phyloP scores from a whole-genome alignment of 1,284 basidiomycete species.

The Moesziomyces sp. region DNA sequence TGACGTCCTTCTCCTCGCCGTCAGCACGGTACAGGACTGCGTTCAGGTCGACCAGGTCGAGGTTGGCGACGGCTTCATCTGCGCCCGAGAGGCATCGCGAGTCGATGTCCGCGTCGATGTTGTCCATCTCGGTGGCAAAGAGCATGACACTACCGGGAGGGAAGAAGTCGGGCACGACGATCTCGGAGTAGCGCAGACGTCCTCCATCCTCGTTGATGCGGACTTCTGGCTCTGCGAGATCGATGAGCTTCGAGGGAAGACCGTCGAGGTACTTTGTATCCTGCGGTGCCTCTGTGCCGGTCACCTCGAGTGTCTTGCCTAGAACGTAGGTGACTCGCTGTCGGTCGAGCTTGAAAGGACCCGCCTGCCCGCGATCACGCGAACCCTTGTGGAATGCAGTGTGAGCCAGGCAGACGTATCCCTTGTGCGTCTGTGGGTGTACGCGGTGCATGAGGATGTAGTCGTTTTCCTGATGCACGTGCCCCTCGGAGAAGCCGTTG shows the following conservation, averaged over 20 bases:
- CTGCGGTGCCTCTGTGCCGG: conserved; percentile 14
- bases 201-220: conserved; percentile 33
- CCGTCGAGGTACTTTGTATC: conserved; percentile 51
- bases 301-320: conserved; percentile 57
- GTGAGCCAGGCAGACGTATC: conserved; percentile 57
- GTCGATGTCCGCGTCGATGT: conserved; percentile 52
- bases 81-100: conserved; percentile 50
- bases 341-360: conserved; percentile 55
- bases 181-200: conserved; percentile 47
- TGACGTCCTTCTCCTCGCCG: conserved; percentile 62
- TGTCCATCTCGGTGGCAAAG: conserved; percentile 57
- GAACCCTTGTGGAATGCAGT: conserved; percentile 57
- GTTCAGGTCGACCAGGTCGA: conserved; percentile 60
- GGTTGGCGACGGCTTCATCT: conserved; percentile 50
- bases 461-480: conserved; percentile 61
- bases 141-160: conserved; percentile 63
- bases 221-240: conserved; percentile 50
- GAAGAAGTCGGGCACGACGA: conserved; percentile 59
- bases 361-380: conserved; percentile 50
- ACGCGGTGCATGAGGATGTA: conserved; percentile 61
- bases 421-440: conserved; percentile 61
- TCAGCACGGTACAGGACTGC: conserved; percentile 61
- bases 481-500: conserved; percentile 57
- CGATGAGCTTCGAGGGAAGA: conserved; percentile 51
- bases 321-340: conserved; percentile 54